phyloP scores from a whole-genome alignment of 1,139 yeast species.

The Suhomyces bokatorum region DNA sequence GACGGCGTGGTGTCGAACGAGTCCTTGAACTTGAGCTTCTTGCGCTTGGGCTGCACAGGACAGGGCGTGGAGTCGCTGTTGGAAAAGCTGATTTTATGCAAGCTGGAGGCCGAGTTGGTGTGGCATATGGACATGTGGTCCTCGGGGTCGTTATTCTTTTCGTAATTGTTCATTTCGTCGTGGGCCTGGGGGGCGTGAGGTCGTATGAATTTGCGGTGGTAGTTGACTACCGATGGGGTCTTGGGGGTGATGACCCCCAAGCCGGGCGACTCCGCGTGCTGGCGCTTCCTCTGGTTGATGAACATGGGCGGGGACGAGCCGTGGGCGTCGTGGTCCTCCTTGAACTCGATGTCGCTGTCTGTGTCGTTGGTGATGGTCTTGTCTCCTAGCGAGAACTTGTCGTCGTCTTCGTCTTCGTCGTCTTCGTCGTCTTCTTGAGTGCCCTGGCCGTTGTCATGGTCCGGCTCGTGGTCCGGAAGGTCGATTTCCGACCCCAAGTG shows the following conservation, averaged over 20 bases:
- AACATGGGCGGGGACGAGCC: constrained; percentile 19
- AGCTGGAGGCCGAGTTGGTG: constrained; percentile 15
- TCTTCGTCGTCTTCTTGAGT: constrained; percentile 11
- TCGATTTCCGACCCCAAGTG: constrained; percentile 18
- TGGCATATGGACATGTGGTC: constrained; percentile 19
- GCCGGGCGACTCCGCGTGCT: constrained; percentile 20
- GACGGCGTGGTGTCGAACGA: constrained; percentile 22
- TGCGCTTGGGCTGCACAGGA: constrained; percentile 26
- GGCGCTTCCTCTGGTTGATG: constrained; percentile 21
- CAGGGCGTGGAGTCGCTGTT: constrained; percentile 29
- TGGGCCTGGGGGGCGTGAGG: constrained; percentile 8
- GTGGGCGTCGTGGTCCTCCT: constrained; percentile 11
- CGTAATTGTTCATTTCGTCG: constrained; percentile 9
- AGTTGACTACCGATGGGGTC: constrained; percentile 3
- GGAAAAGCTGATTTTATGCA: constrained; percentile 21
- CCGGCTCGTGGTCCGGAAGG: constrained; percentile 2
- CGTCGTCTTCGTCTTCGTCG: constrained; percentile 12
- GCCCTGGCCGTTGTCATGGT: constrained; percentile 3
- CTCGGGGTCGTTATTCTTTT: constrained; percentile 11
- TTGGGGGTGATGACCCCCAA: constrained; percentile 18
- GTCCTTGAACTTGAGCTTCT: constrained; percentile 19
- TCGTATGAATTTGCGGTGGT: constrained; percentile 8
- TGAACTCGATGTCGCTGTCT: constrained; percentile 18
- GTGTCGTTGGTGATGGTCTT: constrained; percentile 20
- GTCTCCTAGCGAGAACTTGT: constrained; percentile 15